These are phyloP conservation scores for Dioscorea zingiberensis DNA, from an alignment of 106 monocot genomes.

Conservation along the genomic window DNA sequence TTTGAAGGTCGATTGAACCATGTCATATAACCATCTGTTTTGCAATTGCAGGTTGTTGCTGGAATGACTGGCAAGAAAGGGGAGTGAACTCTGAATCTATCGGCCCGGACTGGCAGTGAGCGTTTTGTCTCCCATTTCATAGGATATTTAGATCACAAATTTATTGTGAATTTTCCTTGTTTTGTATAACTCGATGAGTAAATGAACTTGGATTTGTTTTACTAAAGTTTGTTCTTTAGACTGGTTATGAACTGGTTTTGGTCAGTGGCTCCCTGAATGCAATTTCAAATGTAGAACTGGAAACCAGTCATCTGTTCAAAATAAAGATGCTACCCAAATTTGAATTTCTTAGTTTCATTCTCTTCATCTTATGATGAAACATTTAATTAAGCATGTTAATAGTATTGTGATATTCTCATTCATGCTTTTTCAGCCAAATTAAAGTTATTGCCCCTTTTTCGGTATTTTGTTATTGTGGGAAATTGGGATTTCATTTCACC, in stretches of 20 bases:
- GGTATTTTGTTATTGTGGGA: neutral
- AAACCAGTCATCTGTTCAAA: too few relatives aligned
- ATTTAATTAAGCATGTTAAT: too few relatives aligned
- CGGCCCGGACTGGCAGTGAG: neutral
- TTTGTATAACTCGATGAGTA: neutral
- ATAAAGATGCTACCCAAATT: too few relatives aligned
- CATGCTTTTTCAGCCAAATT: too few relatives aligned
- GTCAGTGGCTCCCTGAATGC: too few relatives aligned
- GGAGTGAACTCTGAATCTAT: neutral
- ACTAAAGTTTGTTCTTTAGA: neutral
- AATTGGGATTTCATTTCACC: neutral
- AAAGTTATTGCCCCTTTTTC: neutral
- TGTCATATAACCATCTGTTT: neutral
- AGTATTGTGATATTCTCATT: too few relatives aligned
- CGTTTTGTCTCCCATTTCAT: neutral
- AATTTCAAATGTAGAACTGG: too few relatives aligned
- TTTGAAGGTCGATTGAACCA: neutral
- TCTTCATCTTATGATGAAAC: neutral
- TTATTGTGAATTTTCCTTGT: too few relatives aligned
- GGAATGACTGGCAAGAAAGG: slow-evolving; percentile 35
- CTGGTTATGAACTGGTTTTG: too few relatives aligned
- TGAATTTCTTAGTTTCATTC: too few relatives aligned
- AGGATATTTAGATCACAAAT: neutral
- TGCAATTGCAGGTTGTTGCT: slow-evolving; percentile 35
- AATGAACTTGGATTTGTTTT: neutral